Conservation (phyloP, 192 early-diverging fungal genomes). For the Gorgonomyces haynaldii region DNA sequence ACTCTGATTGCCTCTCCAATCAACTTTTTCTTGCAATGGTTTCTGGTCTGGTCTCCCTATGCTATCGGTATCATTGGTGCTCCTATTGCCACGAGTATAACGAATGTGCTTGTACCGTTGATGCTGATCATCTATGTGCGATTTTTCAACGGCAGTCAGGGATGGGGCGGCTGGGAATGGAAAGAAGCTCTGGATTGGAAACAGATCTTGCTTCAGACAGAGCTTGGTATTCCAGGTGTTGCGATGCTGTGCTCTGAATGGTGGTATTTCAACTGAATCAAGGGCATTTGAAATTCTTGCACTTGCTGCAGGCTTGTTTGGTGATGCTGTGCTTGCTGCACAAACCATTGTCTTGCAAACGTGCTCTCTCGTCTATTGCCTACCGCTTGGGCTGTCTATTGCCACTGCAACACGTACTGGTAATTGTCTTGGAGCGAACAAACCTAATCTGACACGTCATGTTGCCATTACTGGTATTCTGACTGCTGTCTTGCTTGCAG, state of each 20-base stretch:
- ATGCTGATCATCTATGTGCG: conserved; percentile 51
- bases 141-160: conserved; percentile 42
- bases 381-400: conserved; percentile 71
- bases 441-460: neutral
- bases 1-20: conserved; percentile 57
- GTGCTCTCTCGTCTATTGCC: conserved; percentile 54
- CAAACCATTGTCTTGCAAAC: conserved; percentile 70
- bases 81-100: conserved; percentile 64
- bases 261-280: no score
- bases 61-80: conserved; percentile 69
- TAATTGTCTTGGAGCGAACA: conserved; percentile 5
- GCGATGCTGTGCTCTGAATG: conserved; percentile 46
- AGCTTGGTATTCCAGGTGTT: conserved; percentile 67
- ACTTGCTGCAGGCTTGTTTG: conserved; percentile 58
- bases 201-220: conserved; percentile 11
- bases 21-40: conserved; percentile 64
- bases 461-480: conserved; percentile 22
- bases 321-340: conserved; percentile 62
- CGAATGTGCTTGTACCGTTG: conserved; percentile 61
- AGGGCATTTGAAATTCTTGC: conserved; percentile 38
- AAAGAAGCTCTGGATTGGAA: conserved; percentile 42
- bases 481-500: conserved; percentile 37
- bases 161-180: conserved; percentile 81
- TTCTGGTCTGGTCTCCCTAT: conserved; percentile 28
- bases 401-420: conserved; percentile 72